phyloP scores from a whole-genome alignment of 2,329 filamentous ascomycete species.

The Nemania sp. region DNA sequence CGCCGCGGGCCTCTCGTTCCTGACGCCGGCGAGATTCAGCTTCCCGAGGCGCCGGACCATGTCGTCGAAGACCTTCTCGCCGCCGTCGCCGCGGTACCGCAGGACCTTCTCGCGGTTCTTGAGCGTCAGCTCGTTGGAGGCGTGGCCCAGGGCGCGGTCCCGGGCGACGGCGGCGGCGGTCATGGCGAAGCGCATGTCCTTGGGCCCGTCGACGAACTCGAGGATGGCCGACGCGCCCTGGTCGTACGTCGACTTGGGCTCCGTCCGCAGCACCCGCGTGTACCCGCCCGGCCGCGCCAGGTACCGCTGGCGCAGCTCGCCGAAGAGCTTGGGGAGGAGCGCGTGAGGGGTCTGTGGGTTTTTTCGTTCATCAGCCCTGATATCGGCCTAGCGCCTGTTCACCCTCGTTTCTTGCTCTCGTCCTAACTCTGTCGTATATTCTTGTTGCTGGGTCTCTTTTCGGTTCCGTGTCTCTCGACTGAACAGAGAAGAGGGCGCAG shows the following conservation, averaged over 20 bases:
- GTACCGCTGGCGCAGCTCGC: conserved; percentile 80
- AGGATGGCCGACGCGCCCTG: conserved; percentile 90
- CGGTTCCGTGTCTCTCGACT: too few species aligned
- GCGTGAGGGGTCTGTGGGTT: conserved; percentile 64
- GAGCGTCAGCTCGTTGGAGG: conserved; percentile 71
- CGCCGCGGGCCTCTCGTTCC: too few species aligned
- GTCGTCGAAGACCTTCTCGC: conserved; percentile 65
- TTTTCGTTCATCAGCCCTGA: background rate
- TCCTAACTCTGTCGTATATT: too few species aligned
- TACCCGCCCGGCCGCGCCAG: conserved; percentile 82
- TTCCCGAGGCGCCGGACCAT: conserved; percentile 56
- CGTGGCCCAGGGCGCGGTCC: conserved; percentile 58
- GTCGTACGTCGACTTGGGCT: conserved; percentile 81
- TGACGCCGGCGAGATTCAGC: conserved; percentile 39
- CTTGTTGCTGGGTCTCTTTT: too few species aligned
- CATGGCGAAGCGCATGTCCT: conserved; percentile 92
- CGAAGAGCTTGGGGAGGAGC: conserved; percentile 85
- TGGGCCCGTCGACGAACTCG: conserved; percentile 91
- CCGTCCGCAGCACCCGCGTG: conserved; percentile 90
- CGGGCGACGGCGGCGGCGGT: conserved; percentile 83
- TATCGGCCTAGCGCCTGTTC: too few species aligned
- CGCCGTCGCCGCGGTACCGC: conserved; percentile 68
- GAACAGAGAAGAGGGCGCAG: too few species aligned
- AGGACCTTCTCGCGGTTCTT: conserved; percentile 86
- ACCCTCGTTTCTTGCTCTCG: too few species aligned